phyloP scores from a whole-genome alignment of 202 grass and related monocot species.

The Zizania palustris region DNA sequence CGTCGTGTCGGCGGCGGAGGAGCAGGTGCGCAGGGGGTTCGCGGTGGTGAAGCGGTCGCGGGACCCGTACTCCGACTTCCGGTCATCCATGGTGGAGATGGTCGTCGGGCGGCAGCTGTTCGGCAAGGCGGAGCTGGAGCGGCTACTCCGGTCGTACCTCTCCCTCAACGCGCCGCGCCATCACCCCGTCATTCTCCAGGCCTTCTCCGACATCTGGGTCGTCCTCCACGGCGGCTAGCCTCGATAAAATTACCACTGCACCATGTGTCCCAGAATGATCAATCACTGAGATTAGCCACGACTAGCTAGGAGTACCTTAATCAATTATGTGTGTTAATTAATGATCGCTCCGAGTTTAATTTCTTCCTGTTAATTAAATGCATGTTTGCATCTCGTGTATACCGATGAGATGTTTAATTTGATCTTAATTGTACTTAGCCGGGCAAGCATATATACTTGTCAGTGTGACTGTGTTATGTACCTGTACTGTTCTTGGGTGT shows the following conservation, averaged over 20 bases:
- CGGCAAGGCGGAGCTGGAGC: constrained; percentile 64
- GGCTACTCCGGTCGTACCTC: constrained; percentile 80
- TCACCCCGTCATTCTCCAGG: constrained; percentile 82
- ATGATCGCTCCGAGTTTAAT: neutral
- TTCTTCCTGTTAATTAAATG: neutral
- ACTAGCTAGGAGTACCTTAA: neutral
- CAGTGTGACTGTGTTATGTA: neutral
- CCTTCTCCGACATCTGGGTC: constrained; percentile 86
- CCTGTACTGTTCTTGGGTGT: neutral
- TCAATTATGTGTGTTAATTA: neutral
- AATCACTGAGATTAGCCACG: constrained; percentile 1
- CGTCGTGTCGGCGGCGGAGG: constrained; percentile 45
- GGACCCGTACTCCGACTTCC: constrained; percentile 82
- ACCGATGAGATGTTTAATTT: neutral
- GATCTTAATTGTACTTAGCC: neutral
- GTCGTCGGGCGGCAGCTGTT: constrained; percentile 63
- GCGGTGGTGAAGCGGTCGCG: constrained; percentile 83
- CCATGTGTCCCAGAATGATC: neutral
- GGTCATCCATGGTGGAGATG: constrained; percentile 92
- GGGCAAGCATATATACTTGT: neutral
- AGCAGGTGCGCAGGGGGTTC: constrained; percentile 57
- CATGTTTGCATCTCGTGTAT: neutral
- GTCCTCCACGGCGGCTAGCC: constrained; percentile 64
- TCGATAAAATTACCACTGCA: neutral
- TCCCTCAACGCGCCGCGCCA: constrained; percentile 74